These are phyloP conservation scores for Lophiotrema nucula DNA, from an alignment of 495 filamentous ascomycete genomes.

Conservation along the genomic window DNA sequence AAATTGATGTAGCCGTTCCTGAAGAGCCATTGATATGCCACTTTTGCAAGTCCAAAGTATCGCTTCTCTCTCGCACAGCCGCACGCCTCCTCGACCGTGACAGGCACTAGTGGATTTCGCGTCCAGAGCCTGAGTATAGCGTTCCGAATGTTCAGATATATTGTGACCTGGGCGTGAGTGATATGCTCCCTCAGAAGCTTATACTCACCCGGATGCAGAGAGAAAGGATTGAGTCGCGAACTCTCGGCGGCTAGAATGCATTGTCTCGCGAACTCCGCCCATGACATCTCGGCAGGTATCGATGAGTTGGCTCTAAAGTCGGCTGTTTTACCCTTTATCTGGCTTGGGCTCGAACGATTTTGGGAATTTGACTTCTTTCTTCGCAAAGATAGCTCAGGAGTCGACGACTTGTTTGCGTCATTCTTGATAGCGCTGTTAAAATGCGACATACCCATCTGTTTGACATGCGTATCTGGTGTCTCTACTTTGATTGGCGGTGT, in stretches of 20 bases:
- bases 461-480: too few relatives aligned
- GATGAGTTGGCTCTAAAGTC: slow-evolving; percentile 47
- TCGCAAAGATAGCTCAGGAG: slow-evolving; percentile 18
- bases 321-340: slow-evolving; percentile 6
- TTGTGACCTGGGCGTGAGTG: slow-evolving; percentile 83
- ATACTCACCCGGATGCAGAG: slow-evolving; percentile 84
- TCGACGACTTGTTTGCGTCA: slow-evolving; percentile 11
- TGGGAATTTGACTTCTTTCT: background rate
- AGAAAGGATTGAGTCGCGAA: slow-evolving; percentile 85
- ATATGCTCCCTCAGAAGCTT: slow-evolving; percentile 73
- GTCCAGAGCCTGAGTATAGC: slow-evolving; percentile 90
- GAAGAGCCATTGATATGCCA: slow-evolving; percentile 90
- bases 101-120: slow-evolving; percentile 81
- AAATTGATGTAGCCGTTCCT: slow-evolving; percentile 96
- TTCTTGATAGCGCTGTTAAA: background rate
- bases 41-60: slow-evolving; percentile 86
- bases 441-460: background rate
- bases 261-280: slow-evolving; percentile 78
- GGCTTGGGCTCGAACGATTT: background rate
- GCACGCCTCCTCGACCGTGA: slow-evolving; percentile 82
- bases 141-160: slow-evolving; percentile 96
- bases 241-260: slow-evolving; percentile 84
- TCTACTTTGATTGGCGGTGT: too few relatives aligned
- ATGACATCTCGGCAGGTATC: slow-evolving; percentile 70
- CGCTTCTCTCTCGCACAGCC: slow-evolving; percentile 87